Evolutionary conservation across 495 filamentous ascomycete species (phyloP), one percentile per base, ranked within the genome.

Genomic region (Chaetomium fimeti): DNA sequence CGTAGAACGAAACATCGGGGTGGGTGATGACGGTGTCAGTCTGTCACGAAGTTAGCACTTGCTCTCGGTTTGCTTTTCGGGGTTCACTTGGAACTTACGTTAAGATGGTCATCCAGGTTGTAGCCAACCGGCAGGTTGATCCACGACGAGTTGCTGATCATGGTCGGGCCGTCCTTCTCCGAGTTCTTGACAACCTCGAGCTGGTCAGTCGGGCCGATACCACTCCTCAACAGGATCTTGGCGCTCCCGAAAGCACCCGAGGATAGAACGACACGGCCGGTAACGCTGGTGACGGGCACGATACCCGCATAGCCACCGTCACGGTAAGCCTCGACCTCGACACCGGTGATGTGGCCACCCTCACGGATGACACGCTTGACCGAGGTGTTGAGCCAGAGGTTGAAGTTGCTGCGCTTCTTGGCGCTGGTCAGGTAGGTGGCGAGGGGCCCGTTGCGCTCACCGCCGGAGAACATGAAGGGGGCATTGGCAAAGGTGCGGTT

Each of bases 91-190:
- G 25, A 42, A 57, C 75, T 68, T 57, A 76, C 75, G 74, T 90
- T 89, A 62, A 85, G 79, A 73, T 93, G 89, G 71, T 92, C 89
- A 64, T 86, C 83, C 48, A 91, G 72, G 70, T 89, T 90, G 69
- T 88, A 81, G 27, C 90, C 89, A 22, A 93, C 89, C 24, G 90
- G 89, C 18, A 90, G 79, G 65, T 85, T 78, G 70, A 93, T 88
- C 89, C 89, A 91, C 20, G 84, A 68, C 1, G 72, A 67, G 52
- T 71, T 76, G 59, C 64, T 73, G 64, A 85, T 80, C 78, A 87
- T 80, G n/a, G 73, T 77, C 9, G 83, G 72, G 22, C 86, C 83
- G 58, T 84, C 80, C 1, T 77, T 67, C 27, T 76, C 74, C 3
- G 81, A 83, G 58, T 72, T 71, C 65, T 83, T 78, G 40, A 88